Evolutionary conservation across 805 yeast species (phyloP).

Genomic region (Tetrapisispora arboricola): DNA sequence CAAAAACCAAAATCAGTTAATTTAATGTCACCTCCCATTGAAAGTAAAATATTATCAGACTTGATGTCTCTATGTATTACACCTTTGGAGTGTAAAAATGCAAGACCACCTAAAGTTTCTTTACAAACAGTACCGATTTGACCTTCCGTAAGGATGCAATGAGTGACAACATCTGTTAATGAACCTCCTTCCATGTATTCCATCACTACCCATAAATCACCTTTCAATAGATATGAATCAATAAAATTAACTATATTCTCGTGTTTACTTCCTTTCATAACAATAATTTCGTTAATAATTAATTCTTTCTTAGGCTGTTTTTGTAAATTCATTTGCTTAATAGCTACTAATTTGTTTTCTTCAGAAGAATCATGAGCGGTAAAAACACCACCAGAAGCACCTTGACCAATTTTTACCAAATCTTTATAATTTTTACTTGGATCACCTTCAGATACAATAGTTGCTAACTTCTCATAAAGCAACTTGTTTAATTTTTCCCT

Average conservation of each 20-base stretch:
- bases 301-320: constrained; percentile 93
- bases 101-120: constrained; percentile 79
- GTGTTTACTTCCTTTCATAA: constrained; percentile 88
- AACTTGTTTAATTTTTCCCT: constrained; percentile 63
- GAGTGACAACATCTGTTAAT: constrained; percentile 88
- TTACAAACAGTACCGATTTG: constrained; percentile 93
- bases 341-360: constrained; percentile 59
- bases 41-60: constrained; percentile 81
- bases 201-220: constrained; percentile 94
- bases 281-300: constrained; percentile 88
- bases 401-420: constrained; percentile 86
- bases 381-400: constrained; percentile 96
- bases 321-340: constrained; percentile 91
- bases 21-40: constrained; percentile 80
- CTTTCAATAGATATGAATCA: constrained; percentile 68
- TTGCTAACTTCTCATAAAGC: constrained; percentile 49
- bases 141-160: constrained; percentile 78
- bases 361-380: constrained; percentile 62
- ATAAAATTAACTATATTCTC: constrained; percentile 89
- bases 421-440: constrained; percentile 62
- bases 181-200: constrained; percentile 99
- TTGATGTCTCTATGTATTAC: constrained; percentile 93
- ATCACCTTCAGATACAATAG: constrained; percentile 77
- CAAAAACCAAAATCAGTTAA: constrained; percentile 95
- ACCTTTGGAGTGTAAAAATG: constrained; percentile 81